A percentile compares a stretch with the other conserved stretches of the same genome.
phyloP scores from a whole-genome alignment of 352 stramenopile genomes.

The Globisporangium cederbergense region DNA sequence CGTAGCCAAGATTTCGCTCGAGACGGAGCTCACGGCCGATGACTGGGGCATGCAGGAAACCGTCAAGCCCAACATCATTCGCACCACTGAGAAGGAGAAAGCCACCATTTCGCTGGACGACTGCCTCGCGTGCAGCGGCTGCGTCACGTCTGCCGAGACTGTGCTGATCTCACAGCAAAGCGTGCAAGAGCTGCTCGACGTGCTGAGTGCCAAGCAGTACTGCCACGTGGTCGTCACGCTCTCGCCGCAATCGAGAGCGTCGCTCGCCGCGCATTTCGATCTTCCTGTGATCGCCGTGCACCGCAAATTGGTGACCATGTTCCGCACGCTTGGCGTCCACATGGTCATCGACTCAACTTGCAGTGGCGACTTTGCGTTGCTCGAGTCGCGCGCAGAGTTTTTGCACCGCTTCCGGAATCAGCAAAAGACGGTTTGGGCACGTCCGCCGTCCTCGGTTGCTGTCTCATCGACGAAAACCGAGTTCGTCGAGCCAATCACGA shows the following conservation, averaged over 20 bases:
- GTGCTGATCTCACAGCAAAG: constrained; percentile 97
- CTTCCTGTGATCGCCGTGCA: constrained; percentile 64
- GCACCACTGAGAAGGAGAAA: constrained; percentile 69
- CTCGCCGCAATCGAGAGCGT: constrained; percentile 86
- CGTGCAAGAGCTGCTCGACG: constrained; percentile 83
- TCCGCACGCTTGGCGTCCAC: constrained; percentile 81
- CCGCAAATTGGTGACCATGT: constrained; percentile 72
- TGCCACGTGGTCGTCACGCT: constrained; percentile 83
- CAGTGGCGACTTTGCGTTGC: constrained; percentile 89
- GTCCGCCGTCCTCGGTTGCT: constrained; percentile 66
- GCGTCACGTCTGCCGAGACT: constrained; percentile 97
- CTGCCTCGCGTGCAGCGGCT: constrained; percentile 96
- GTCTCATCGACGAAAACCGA: constrained; percentile 67
- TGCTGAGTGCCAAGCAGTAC: constrained; percentile 40
- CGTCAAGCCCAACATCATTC: constrained; percentile 75
- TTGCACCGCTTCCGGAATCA: constrained; percentile 79
- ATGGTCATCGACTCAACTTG: constrained; percentile 92
- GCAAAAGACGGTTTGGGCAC: constrained; percentile 60
- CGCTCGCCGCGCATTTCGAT: constrained; percentile 78
- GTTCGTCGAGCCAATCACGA: constrained; percentile 54
- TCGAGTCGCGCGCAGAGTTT: constrained; percentile 92
- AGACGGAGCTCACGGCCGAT: constrained; percentile 63
- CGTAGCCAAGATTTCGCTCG: constrained; percentile 70
- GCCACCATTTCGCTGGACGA: constrained; percentile 94
- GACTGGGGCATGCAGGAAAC: constrained; percentile 46